A percentile compares a stretch with the other conserved stretches of the same genome.
Conservation (phyloP, 331 rosid genomes). For the Acacia concinna region DNA sequence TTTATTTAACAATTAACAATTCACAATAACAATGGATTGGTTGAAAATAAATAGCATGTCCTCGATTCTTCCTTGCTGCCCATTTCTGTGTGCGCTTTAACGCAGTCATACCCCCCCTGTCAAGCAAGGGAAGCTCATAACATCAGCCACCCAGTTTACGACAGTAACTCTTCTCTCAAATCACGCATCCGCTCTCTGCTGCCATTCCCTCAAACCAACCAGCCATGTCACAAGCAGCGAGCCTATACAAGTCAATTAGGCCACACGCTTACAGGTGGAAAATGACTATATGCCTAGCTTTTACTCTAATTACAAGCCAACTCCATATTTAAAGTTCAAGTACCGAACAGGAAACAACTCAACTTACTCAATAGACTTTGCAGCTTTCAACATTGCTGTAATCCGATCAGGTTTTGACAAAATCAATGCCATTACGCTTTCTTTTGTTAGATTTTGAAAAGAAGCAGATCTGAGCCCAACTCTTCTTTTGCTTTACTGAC, state of each 20-base stretch:
- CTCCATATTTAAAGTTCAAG: constrained; percentile 19
- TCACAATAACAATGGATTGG: too few relatives aligned
- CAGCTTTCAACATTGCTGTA: constrained; percentile 3
- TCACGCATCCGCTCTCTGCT: constrained; percentile 14
- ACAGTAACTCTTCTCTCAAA: neutral
- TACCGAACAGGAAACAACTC: constrained; percentile 23
- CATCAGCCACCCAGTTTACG: constrained; percentile 28
- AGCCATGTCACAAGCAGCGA: constrained; percentile 26
- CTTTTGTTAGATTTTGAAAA: constrained; percentile 74
- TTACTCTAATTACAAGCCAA: constrained; percentile 10
- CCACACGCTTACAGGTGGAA: neutral
- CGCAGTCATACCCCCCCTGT: constrained; percentile 42
- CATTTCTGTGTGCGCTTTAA: constrained; percentile 28
- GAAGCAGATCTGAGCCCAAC: constrained; percentile 80
- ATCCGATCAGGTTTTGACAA: constrained; percentile 52
- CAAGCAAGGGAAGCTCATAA: constrained; percentile 25
- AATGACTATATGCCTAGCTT: constrained; percentile 3
- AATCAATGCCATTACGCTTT: constrained; percentile 57
- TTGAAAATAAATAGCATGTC: constrained; percentile 34
- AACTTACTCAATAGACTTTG: constrained; percentile 49
- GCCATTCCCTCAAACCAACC: neutral
- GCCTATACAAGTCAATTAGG: constrained; percentile 18
- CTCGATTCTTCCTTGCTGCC: constrained; percentile 28
- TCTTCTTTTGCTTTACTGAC: constrained; percentile 63
- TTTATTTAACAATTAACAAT: constrained; percentile 41